phyloP scores from a whole-genome alignment of 2,329 filamentous ascomycete species.

The Talaromyces sp. region DNA sequence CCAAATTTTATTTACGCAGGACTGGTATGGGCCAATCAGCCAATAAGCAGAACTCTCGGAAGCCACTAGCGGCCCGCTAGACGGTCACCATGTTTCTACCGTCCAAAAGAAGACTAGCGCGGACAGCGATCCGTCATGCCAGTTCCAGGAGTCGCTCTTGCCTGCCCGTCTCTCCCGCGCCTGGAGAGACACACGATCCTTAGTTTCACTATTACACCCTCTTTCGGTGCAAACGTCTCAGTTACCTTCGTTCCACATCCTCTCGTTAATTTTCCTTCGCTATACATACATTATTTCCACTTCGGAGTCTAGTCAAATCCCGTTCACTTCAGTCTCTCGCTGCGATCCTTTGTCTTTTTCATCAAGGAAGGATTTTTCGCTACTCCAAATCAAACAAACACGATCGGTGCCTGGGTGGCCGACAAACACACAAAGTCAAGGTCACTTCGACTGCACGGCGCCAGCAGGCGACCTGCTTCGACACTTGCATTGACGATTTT shows the following conservation, averaged over 20 bases:
- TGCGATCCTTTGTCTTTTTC: slow-evolving; percentile 4
- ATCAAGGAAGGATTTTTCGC: not conserved
- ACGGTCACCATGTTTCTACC: slow-evolving; percentile 16
- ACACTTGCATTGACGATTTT: not conserved
- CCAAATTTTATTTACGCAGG: not conserved
- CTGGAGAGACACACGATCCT: slow-evolving; percentile 8
- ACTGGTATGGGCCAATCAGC: not conserved
- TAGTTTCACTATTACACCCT: not conserved
- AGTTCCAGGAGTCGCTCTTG: slow-evolving; percentile 11
- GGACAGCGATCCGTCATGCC: slow-evolving; percentile 12
- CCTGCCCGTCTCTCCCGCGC: not conserved
- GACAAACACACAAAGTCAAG: slow-evolving; percentile 8
- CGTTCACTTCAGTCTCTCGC: slow-evolving; percentile 4
- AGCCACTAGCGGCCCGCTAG: slow-evolving; percentile 17
- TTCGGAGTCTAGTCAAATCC: not conserved
- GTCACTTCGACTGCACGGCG: slow-evolving; percentile 10
- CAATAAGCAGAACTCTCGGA: not conserved
- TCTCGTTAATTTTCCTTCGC: slow-evolving; percentile 10
- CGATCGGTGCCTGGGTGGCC: not conserved
- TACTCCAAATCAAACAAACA: slow-evolving; percentile 2
- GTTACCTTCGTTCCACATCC: slow-evolving; percentile 9
- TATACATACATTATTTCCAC: not conserved
- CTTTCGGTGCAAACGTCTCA: slow-evolving; percentile 1
- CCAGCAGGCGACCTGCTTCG: slow-evolving; percentile 14
- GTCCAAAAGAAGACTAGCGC: slow-evolving; percentile 9